Base-by-base conservation (phyloP, 495 filamentous ascomycete genomes). In the Symbiotaphrina buchneri region DNA sequence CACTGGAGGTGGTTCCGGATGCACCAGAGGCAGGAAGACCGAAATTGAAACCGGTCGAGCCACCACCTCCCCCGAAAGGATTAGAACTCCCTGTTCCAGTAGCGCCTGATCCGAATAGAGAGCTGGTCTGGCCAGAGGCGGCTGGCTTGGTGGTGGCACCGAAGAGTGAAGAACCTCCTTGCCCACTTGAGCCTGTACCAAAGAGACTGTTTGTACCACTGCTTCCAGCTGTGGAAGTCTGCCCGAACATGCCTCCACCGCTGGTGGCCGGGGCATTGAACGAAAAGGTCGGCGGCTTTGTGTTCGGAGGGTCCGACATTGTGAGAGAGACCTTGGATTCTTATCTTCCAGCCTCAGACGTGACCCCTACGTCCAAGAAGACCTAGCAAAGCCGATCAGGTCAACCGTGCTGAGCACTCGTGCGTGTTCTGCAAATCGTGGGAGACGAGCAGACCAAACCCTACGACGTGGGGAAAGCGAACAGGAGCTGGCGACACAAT, bases 11-110 rank as follows among this genome's bases (percentile, higher is more conserved):
- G 18, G 19, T 28, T 7, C 5, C 19, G 1, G 33, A 19, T 3
- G 29, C 31, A n/a, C n/a, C n/a, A n/a, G n/a, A n/a, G n/a, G n/a
- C n/a, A n/a, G n/a, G n/a, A n/a, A 25, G 27, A 14, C 41, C 40
- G 18, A 45, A 45, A 35, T 18, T 38, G 21, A 45, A 45, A 10
- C 36, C 41, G 5, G 37, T 28, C 20, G 31, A 21, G 13, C 17
- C 16, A 30, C 10, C 27, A 11, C 25, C 13, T 36, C 32, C 7
- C 25, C 36, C 10, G 34, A 38, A 7, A 27, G 18, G 2, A 25
- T 25, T 25, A 13, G 8, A 8, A 7, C 8, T 25, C 13, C 22
- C 22, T 16, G 36, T 17, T 28, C 24, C 25, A 28, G 19, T 30
- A 6, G 28, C n/a, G 23, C 30, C 28, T n/a, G 34, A 35, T 10